Percentiles rank a stretch among this genome's conserved stretches.
Evolutionary conservation across 2,329 filamentous ascomycete species (phyloP).

Genomic region (Torrubiellomyces zombiae): DNA sequence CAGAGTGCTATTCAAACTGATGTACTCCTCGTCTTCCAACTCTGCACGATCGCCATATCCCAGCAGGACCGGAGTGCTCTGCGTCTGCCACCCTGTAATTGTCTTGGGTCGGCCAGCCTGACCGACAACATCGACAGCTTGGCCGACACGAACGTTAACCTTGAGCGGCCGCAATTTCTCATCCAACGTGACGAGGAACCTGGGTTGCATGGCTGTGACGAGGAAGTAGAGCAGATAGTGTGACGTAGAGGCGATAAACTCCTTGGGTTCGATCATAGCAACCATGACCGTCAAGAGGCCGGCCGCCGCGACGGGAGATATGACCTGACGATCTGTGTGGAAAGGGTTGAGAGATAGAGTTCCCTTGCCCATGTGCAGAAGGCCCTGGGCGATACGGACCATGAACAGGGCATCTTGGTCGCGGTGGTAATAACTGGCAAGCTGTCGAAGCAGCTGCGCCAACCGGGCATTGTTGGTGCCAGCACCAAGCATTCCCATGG

Average conservation of each 20-base stretch:
- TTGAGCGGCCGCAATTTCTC: slow-evolving; percentile 87
- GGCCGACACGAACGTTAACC: slow-evolving; percentile 91
- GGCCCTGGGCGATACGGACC: slow-evolving; percentile 94
- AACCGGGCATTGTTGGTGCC: slow-evolving; percentile 96
- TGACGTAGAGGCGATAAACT: slow-evolving; percentile 48
- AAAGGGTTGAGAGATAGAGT: slow-evolving; percentile 95
- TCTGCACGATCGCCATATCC: slow-evolving; percentile 93
- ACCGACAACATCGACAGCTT: slow-evolving; percentile 94
- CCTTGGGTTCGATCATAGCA: slow-evolving; percentile 88
- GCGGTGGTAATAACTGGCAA: slow-evolving; percentile 95
- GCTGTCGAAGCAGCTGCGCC: slow-evolving; percentile 81
- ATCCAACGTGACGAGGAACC: slow-evolving; percentile 90
- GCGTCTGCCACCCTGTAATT: slow-evolving; percentile 98
- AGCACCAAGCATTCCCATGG: slow-evolving; percentile 92
- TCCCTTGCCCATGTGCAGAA: slow-evolving; percentile 98
- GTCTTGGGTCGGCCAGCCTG: slow-evolving; percentile 96
- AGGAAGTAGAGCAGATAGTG: slow-evolving; percentile 98
- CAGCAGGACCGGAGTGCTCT: slow-evolving; percentile 92
- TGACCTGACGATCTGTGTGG: slow-evolving; percentile 92
- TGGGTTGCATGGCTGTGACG: slow-evolving; percentile 88
- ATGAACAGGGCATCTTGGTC: slow-evolving; percentile 96
- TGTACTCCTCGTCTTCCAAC: slow-evolving; percentile 93
- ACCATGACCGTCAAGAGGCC: slow-evolving; percentile 82
- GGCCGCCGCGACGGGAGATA: slow-evolving; percentile 79
- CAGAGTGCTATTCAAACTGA: slow-evolving; percentile 75